phyloP scores from a whole-genome alignment of 2,329 filamentous ascomycete species.

The Raffaelea albimanens region DNA sequence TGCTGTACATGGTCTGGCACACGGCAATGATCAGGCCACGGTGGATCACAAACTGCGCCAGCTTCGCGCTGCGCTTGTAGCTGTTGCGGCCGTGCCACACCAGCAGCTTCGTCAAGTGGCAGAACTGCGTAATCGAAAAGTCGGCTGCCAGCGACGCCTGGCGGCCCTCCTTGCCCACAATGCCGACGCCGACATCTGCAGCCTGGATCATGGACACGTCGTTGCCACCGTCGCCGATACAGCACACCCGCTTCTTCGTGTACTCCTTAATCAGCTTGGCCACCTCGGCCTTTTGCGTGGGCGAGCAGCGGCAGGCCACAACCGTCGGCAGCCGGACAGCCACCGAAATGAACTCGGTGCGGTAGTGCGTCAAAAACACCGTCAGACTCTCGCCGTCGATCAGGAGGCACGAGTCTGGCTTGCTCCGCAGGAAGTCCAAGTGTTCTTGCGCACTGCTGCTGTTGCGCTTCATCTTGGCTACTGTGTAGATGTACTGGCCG shows the following conservation, averaged over 20 bases:
- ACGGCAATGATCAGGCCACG: slow-evolving; percentile 90
- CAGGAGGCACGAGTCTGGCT: slow-evolving; percentile 77
- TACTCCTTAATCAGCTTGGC: slow-evolving; percentile 81
- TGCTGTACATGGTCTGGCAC: slow-evolving; percentile 95
- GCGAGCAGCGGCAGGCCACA: slow-evolving; percentile 92
- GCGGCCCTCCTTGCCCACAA: slow-evolving; percentile 93
- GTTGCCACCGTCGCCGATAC: slow-evolving; percentile 96
- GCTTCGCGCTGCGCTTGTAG: slow-evolving; percentile 91
- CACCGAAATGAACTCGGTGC: slow-evolving; percentile 75
- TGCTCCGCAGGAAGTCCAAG: slow-evolving; percentile 78
- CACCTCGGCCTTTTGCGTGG: slow-evolving; percentile 92
- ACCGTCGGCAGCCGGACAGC: slow-evolving; percentile 85
- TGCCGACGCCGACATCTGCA: slow-evolving; percentile 93
- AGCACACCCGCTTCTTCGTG: slow-evolving; percentile 92
- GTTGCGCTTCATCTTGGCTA: slow-evolving; percentile 75
- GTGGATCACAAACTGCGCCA: slow-evolving; percentile 97
- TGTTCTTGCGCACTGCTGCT: slow-evolving; percentile 78
- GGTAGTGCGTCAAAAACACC: slow-evolving; percentile 74
- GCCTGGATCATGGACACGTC: slow-evolving; percentile 99
- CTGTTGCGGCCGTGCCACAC: slow-evolving; percentile 98
- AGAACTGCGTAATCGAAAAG: slow-evolving; percentile 93
- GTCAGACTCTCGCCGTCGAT: slow-evolving; percentile 90
- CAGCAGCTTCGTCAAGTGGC: slow-evolving; percentile 89
- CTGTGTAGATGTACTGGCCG: slow-evolving; percentile 92
- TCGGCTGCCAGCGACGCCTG: slow-evolving; percentile 93